Conservation (phyloP, 179 eudicot species). For the Corrigiola litoralis region DNA sequence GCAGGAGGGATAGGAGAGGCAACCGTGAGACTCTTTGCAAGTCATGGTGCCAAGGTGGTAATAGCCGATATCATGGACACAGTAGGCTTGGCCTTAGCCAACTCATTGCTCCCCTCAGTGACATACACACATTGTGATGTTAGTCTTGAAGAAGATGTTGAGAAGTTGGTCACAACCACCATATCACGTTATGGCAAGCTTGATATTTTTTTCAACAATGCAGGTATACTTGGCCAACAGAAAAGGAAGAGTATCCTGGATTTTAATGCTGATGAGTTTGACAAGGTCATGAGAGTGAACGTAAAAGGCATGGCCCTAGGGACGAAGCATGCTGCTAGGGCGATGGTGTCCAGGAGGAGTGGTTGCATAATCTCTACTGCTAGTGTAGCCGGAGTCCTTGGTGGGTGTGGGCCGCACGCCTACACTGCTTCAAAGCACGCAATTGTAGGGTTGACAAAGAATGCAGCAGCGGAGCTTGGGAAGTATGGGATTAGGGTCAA, state of each 20-base stretch:
- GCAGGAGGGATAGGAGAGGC: constrained; percentile 22
- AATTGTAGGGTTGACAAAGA: constrained; percentile 33
- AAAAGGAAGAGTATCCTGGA: constrained; percentile 26
- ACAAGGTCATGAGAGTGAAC: constrained; percentile 27
- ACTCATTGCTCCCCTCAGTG: constrained; percentile 16
- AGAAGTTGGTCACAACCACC: constrained; percentile 4
- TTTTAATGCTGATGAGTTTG: constrained; percentile 25
- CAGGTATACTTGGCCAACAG: constrained; percentile 26
- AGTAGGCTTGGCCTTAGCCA: constrained; percentile 17
- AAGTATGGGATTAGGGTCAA: constrained; percentile 41
- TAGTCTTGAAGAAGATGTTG: constrained; percentile 19
- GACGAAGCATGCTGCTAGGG: constrained; percentile 42
- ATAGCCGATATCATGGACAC: constrained; percentile 28
- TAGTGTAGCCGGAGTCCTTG: constrained; percentile 26
- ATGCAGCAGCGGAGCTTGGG: constrained; percentile 31
- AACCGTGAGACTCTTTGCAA: constrained; percentile 10
- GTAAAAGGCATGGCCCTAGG: constrained; percentile 35
- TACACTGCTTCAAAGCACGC: constrained; percentile 40
- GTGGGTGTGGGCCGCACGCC: constrained; percentile 25
- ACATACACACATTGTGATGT: constrained; percentile 30
- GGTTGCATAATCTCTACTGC: constrained; percentile 35
- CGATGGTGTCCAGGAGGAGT: constrained; percentile 25
- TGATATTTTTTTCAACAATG: constrained; percentile 28
- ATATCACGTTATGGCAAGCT: constrained; percentile 15
- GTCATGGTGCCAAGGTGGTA: constrained; percentile 20